Evolutionary conservation across 2,329 filamentous ascomycete genomes (phyloP).

Genomic region (Penicillium brevicompactum): DNA sequence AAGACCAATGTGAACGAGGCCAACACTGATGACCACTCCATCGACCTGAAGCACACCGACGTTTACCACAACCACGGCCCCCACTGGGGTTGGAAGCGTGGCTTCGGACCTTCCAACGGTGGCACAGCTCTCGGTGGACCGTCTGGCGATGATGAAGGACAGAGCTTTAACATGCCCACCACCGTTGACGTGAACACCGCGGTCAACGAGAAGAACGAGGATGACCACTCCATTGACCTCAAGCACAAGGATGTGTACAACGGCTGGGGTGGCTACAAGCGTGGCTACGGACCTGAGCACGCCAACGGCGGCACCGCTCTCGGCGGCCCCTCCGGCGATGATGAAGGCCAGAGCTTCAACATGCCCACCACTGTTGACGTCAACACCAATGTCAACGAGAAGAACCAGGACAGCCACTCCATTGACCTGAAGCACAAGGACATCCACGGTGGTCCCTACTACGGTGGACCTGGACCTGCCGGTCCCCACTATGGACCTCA

Average conservation of each 20-base stretch:
- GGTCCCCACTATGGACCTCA: background rate
- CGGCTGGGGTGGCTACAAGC: background rate
- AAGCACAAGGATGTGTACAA: conserved; percentile 21
- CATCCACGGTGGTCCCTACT: conserved; percentile 6
- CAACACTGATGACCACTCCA: conserved; percentile 21
- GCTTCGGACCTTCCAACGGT: conserved; percentile 11
- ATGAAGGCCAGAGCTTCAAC: conserved; percentile 25
- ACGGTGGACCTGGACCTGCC: conserved; percentile 7
- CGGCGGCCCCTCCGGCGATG: conserved; percentile 26
- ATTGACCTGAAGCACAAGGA: conserved; percentile 20
- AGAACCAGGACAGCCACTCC: conserved; percentile 21
- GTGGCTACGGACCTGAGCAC: background rate
- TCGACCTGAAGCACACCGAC: conserved; percentile 20
- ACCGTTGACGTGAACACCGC: conserved; percentile 12
- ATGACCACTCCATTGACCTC: conserved; percentile 25
- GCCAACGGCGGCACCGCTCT: conserved; percentile 17
- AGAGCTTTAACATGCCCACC: conserved; percentile 20
- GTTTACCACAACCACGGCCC: background rate
- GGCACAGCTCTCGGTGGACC: conserved; percentile 24
- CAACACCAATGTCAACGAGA: conserved; percentile 15
- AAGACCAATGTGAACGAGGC: conserved; percentile 18
- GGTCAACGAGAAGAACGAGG: conserved; percentile 18
- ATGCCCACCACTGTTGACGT: conserved; percentile 15
- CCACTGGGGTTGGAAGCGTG: conserved; percentile 13
- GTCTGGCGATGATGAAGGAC: conserved; percentile 26